A percentile compares a stretch with the other conserved stretches of the same genome.
These are phyloP conservation scores for Colletotrichum shisoi DNA, from an alignment of 2,329 filamentous ascomycete genomes.

Conservation along the genomic window DNA sequence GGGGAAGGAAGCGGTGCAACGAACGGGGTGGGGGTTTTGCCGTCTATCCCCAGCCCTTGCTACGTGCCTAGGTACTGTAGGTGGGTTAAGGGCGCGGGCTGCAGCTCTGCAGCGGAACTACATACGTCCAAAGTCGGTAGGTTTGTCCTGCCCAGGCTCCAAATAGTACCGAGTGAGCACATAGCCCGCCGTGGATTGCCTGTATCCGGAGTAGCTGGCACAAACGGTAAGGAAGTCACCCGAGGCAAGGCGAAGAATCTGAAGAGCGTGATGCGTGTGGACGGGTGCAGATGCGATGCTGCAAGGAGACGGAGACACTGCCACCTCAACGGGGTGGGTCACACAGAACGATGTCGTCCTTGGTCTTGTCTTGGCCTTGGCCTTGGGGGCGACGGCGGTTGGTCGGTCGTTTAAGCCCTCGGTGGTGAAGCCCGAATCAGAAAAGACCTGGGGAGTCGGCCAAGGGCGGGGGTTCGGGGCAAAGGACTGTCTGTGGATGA, in stretches of 20 bases:
- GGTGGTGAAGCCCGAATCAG: slow-evolving; percentile 34
- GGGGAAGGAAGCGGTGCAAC: slow-evolving; percentile 21
- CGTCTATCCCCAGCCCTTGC: slow-evolving; percentile 5
- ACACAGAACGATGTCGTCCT: slow-evolving; percentile 12
- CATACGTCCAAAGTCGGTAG: slow-evolving; percentile 12
- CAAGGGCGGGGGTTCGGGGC: slow-evolving; percentile 27
- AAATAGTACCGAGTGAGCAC: neutral
- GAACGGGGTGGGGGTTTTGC: slow-evolving; percentile 15
- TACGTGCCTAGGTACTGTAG: neutral
- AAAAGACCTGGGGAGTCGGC: slow-evolving; percentile 21
- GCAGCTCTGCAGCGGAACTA: slow-evolving; percentile 17
- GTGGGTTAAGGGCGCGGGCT: neutral
- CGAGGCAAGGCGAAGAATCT: slow-evolving; percentile 6
- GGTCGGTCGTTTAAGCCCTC: slow-evolving; percentile 28
- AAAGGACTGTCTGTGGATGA: neutral
- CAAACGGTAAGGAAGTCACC: neutral
- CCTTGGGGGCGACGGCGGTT: slow-evolving; percentile 30
- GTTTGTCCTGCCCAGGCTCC: neutral
- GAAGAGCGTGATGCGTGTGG: neutral
- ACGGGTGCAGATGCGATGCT: slow-evolving; percentile 19
- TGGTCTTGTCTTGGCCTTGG: slow-evolving; percentile 8
- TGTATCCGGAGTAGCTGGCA: neutral
- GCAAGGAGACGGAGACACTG: slow-evolving; percentile 30
- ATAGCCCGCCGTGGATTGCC: neutral
- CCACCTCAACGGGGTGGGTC: slow-evolving; percentile 14